These are phyloP conservation scores for Paxillus involutus DNA, from an alignment of 768 basidiomycete species.

Conservation along the genomic window DNA sequence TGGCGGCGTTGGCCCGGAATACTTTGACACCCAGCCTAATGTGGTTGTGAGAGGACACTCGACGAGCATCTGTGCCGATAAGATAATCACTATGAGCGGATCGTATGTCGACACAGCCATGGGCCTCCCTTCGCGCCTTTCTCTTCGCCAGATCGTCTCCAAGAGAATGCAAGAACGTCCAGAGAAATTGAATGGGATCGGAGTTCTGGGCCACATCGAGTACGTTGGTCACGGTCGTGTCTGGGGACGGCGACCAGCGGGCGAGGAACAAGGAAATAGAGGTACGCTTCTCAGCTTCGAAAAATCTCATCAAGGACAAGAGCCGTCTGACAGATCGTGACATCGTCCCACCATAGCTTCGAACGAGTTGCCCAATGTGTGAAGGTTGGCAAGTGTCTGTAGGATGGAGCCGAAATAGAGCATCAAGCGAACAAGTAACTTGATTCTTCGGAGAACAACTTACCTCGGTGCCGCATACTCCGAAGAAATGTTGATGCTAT, in stretches of 20 bases:
- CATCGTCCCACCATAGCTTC: slow-evolving; percentile 78
- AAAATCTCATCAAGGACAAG: slow-evolving; percentile 74
- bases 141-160: slow-evolving; percentile 52
- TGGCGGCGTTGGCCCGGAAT: slow-evolving; percentile 76
- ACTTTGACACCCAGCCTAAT: slow-evolving; percentile 81
- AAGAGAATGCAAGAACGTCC: slow-evolving; percentile 73
- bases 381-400: slow-evolving; percentile 82
- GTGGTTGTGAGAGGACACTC: slow-evolving; percentile 58
- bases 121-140: slow-evolving; percentile 16
- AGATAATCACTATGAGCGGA: slow-evolving; percentile 69
- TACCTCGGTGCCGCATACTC: slow-evolving; percentile 33
- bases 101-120: slow-evolving; percentile 63
- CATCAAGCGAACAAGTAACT: slow-evolving; percentile 56
- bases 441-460: slow-evolving; percentile 38
- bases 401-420: slow-evolving; percentile 75
- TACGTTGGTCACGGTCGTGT: slow-evolving; percentile 41
- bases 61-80: slow-evolving; percentile 66
- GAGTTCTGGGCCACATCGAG: slow-evolving; percentile 70
- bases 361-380: slow-evolving; percentile 76
- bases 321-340: slow-evolving; percentile 62
- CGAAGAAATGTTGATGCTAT: slow-evolving; percentile 65
- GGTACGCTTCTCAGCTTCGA: slow-evolving; percentile 66
- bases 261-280: slow-evolving; percentile 65
- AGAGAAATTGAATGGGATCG: slow-evolving; percentile 68
- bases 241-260: slow-evolving; percentile 58